Evolutionary conservation across 208 protist genomes (phyloP), one percentile per base, ranked within the genome.

Genomic region (Leptomonas pyrrhocoris): DNA sequence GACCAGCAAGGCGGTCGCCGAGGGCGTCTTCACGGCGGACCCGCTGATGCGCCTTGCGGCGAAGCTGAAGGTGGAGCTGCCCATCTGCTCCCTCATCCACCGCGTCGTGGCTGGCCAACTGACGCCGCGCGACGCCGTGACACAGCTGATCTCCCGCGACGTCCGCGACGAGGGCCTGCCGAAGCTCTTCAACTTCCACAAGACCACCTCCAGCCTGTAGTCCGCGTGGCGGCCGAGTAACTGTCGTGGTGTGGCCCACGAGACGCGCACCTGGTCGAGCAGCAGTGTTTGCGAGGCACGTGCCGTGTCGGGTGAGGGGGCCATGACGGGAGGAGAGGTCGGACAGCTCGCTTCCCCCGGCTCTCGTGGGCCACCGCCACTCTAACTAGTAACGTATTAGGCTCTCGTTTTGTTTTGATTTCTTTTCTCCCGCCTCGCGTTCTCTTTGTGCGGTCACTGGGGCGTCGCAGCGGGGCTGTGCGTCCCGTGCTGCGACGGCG

Each of bases 11-110:
- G 84, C 87, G 19, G 86, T 94, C 31, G 84, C 87, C 21, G 89
- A 94, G 73, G 89, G 89, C 28, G 84, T 91, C 31, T 79, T 83
- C 23, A 94, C 86, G 16, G 81, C 87, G 9, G 81, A 92, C 50
- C 68, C 89, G 25, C 83, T 94, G 48, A 71, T 85, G 64, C 75
- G 71, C 28, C 74, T 94, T 21, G 84, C 82, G 13, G 54, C 82
- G 49, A 51, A 79, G 56, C 43, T 72, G 30, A 77, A 80, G n/a
- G 82, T 94, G 46, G 46, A 54, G 12, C 72, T 92, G 62, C 86
- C 81, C 19, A 76, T 94, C 19, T 86, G 77, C 73, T 53, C 78
- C 18, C 72, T 82, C 73, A 85, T 94, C 64, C 89, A 89, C 75
- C 31, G 65, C 19, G 72, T 94, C n/a, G 42, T 94, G 56, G 89